A percentile compares a stretch with the other conserved stretches of the same genome.
Evolutionary conservation across 768 basidiomycete species (phyloP).

Genomic region (Kwoniella dendrophila): DNA sequence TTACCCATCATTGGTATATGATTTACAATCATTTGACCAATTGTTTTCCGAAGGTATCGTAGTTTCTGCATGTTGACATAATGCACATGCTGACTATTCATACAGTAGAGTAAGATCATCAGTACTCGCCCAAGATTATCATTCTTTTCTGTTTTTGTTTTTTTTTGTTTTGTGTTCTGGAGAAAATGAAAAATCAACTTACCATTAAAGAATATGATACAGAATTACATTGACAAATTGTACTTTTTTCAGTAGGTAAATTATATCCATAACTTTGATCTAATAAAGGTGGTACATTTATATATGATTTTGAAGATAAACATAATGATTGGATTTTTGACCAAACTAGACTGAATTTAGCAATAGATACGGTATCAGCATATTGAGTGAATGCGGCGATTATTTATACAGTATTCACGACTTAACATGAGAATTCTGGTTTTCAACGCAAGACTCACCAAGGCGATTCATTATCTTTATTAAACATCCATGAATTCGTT

Average conservation of each 20-base stretch:
- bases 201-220: constrained; percentile 46
- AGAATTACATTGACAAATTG: constrained; percentile 42
- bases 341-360: constrained; percentile 40
- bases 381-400: background rate
- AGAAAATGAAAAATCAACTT: constrained; percentile 3
- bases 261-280: constrained; percentile 40
- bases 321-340: constrained; percentile 48
- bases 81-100: constrained; percentile 24
- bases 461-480: constrained; percentile 38
- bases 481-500: constrained; percentile 42
- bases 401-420: background rate
- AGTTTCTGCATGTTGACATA: constrained; percentile 19
- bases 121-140: background rate
- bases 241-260: constrained; percentile 7
- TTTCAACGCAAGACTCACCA: constrained; percentile 33
- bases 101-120: background rate
- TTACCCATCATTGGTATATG: constrained; percentile 19
- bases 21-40: constrained; percentile 13
- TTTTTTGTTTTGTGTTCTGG: background rate
- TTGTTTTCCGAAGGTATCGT: constrained; percentile 6
- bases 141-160: background rate
- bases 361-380: too few relatives aligned
- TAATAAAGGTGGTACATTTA: constrained; percentile 45
- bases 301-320: constrained; percentile 19
- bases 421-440: background rate